phyloP scores from a whole-genome alignment of 345 rosid genomes.

The Bruguiera gymnorhiza region DNA sequence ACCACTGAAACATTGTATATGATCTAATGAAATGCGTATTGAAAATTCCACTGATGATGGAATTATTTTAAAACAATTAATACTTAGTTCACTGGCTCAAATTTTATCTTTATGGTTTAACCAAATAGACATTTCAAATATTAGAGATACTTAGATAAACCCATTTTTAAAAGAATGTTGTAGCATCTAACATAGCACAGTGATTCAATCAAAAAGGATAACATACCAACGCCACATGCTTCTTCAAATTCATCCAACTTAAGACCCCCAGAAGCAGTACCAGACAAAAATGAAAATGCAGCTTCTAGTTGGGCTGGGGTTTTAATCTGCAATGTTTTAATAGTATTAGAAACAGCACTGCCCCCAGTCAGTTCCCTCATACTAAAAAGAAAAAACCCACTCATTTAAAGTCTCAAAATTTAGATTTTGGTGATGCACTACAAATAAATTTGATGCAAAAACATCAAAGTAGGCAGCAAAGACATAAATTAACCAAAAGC shows the following conservation, averaged over 20 bases:
- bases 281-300: constrained; percentile 59
- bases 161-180: background rate
- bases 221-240: constrained; percentile 87
- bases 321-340: constrained; percentile 55
- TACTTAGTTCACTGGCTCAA: too few relatives aligned
- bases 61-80: background rate
- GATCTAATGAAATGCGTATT: constrained; percentile 4
- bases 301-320: constrained; percentile 86
- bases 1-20: constrained; percentile 12
- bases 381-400: background rate
- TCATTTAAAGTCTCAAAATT: background rate
- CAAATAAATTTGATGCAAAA: background rate
- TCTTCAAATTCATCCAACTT: constrained; percentile 71
- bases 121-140: background rate
- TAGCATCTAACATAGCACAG: background rate
- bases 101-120: too few relatives aligned
- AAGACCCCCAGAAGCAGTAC: constrained; percentile 53
- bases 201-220: background rate
- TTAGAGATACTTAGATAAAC: background rate
- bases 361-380: background rate
- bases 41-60: background rate
- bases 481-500: background rate
- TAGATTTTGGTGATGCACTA: background rate
- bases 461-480: background rate
- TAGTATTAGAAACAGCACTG: background rate